Evolutionary conservation across 2,329 filamentous ascomycete genomes (phyloP), one percentile per base, ranked within the genome.

Genomic region (Paraphoma sp.): DNA sequence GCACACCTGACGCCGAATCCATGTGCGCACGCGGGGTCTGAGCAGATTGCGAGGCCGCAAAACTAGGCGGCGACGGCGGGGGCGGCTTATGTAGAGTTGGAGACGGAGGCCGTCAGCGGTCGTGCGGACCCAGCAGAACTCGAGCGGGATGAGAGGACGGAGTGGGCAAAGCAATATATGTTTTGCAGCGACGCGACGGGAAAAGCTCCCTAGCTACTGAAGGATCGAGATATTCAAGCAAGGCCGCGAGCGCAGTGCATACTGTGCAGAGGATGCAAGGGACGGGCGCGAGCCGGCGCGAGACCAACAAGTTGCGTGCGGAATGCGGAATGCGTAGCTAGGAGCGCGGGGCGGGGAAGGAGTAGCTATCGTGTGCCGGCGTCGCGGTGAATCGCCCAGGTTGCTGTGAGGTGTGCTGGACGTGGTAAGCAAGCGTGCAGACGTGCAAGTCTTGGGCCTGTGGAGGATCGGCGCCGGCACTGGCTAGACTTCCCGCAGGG

Each of bases 211-310:
- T 45, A 44, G 54, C 46, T 36, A 14, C 33, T 14, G 3, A 6
- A 14, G 59, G 65, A 57, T 67, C 69, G 65, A 68, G 70, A 71
- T 74, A 70, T 65, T 63, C 57, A 63, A 63, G 64, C 63, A 69
- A 73, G 63, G 65, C 68, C 53, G 65, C 56, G 59, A 62, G 57
- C 69, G 65, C 68, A 68, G 73, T 70, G 68, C 73, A 76, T 76
- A 69, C 72, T 73, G 71, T 65, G 63, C 73, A 68, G 71, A 69
- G 73, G 69, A 72, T 68, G 74, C 75, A 78, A 77, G 58, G 58
- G 53, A 53, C 62, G 71, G 73, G 71, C 68, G 71, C 48, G 60
- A 64, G 62, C 62, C 70, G 73, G 71, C 68, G 71, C 48, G 60
- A 64, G 62, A 51, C 62, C 57, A 43, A 54, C 38, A 29, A 51